A percentile compares a stretch with the other conserved stretches of the same genome.
Evolutionary conservation across 2,329 filamentous ascomycete genomes (phyloP).

Genomic region (Fusarium chlamydosporum): DNA sequence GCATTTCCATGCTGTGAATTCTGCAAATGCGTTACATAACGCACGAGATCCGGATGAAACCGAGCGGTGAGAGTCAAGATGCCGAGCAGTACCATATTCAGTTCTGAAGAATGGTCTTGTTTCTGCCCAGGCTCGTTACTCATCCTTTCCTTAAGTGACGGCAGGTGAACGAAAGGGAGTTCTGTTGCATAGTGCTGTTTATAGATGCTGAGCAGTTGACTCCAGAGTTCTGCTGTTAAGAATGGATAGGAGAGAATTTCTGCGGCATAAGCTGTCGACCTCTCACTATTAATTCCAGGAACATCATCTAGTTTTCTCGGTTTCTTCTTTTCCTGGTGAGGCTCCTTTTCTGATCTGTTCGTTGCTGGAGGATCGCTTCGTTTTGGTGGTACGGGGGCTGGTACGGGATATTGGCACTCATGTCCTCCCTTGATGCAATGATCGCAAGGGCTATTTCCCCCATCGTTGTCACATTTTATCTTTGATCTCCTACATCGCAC

Average conservation of each 20-base stretch:
- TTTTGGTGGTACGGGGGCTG: conserved; percentile 56
- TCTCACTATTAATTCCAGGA: background rate
- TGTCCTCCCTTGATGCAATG: conserved; percentile 79
- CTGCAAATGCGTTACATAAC: conserved; percentile 19
- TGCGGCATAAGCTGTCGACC: conserved; percentile 58
- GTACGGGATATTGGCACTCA: conserved; percentile 78
- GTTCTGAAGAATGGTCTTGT: conserved; percentile 1
- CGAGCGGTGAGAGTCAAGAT: conserved; percentile 29
- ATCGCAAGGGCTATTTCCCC: conserved; percentile 78
- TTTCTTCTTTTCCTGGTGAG: conserved; percentile 19
- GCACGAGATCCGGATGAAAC: conserved; percentile 18
- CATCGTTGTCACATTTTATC: conserved; percentile 88
- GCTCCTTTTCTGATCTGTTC: conserved; percentile 3
- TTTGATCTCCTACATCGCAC: conserved; percentile 82
- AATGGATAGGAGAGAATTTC: conserved; percentile 74
- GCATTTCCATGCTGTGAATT: background rate
- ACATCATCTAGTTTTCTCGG: conserved; percentile 2
- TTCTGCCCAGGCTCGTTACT: background rate
- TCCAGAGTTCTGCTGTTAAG: conserved; percentile 76
- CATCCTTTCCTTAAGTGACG: conserved; percentile 18
- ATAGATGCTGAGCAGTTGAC: conserved; percentile 77
- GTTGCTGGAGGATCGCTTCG: conserved; percentile 54
- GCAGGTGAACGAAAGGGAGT: conserved; percentile 77
- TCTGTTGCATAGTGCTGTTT: conserved; percentile 80
- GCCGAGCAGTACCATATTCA: conserved; percentile 22